These are phyloP conservation scores for Sugiyamaella americana DNA, from an alignment of 805 yeast species.

Conservation along the genomic window DNA sequence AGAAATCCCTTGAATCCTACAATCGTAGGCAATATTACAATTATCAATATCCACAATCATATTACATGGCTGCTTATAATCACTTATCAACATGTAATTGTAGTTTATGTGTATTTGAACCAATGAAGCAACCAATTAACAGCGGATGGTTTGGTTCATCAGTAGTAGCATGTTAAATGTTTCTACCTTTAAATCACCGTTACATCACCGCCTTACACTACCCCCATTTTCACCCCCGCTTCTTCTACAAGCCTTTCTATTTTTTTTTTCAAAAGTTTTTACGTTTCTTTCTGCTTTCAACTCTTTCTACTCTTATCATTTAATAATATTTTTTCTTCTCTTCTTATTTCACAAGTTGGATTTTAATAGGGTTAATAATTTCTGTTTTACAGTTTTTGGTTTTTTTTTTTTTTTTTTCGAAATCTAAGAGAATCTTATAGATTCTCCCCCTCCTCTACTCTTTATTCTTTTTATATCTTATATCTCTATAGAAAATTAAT, in stretches of 20 bases:
- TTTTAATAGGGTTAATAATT: no score
- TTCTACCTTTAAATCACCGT: no score
- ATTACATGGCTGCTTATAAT: slow-evolving; percentile 18
- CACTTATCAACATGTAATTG: slow-evolving; percentile 19
- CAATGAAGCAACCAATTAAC: slow-evolving; percentile 1
- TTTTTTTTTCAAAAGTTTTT: neutral
- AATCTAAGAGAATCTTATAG: no score
- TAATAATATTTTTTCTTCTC: neutral
- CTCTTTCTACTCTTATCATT: neutral
- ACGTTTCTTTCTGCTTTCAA: neutral
- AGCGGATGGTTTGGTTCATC: slow-evolving; percentile 8
- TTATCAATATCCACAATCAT: slow-evolving; percentile 4
- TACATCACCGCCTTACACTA: no score
- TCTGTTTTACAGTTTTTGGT: no score
- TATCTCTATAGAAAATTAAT: no score
- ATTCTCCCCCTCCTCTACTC: no score
- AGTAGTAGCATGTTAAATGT: slow-evolving; percentile 11
- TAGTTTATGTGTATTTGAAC: slow-evolving; percentile 18
- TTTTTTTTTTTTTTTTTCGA: no score
- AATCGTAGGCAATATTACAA: neutral
- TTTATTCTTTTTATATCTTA: no score
- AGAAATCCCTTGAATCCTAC: slow-evolving; percentile 5
- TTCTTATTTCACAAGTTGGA: no score
- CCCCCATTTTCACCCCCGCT: no score
- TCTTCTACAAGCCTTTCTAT: no score